Evolutionary conservation across 2,329 filamentous ascomycete species (phyloP), one percentile per base, ranked within the genome.

Genomic region (Furcasterigmium furcatum): DNA sequence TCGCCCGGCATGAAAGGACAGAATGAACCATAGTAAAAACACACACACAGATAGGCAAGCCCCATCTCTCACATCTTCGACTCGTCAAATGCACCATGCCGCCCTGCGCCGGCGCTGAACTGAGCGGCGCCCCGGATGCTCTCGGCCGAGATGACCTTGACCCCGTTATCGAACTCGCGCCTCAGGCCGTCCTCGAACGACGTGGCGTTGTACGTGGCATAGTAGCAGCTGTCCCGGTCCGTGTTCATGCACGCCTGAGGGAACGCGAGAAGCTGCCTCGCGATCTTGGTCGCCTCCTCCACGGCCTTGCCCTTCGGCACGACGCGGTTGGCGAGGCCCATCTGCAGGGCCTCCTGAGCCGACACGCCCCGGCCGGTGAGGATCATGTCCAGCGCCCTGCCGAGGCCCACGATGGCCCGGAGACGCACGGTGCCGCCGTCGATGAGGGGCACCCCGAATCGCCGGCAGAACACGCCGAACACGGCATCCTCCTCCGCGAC

Each of bases 401-500:
- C 74, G 1, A 80, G 61, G 0, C 78, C 77, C 19, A 81, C 58
- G 38, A 79, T 65, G 2, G 65, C 66, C 46, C 73, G 74, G 6
- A 80, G 57, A 1, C 77, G 68, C 1, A 80, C 74, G 0, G 76
- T 80, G 2, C 77, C 77, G 6, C 58, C 63, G 30, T 65, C 77
- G 12, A 58, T 55, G 16, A 60, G 52, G 4, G 57, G 56, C 2
- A 59, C 56, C 9, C 58, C 58, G 10, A 55, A 77, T 3, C 76
- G 67, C 3, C 78, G 65, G 55, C 73, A 79, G 52, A 80, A 81
- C 4, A 82, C 70, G 3, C 77, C 77, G 43, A 81, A 77, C 1
- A 77, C 55, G 4, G 74, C 72, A 35, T 74, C 70, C 44, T 77
- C 71, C 46, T 80, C 76, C 0, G 68, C 73, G 1, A 81, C 65